Evolutionary conservation across 2,329 filamentous ascomycete species (phyloP), one percentile per base, ranked within the genome.

Genomic region (Aspergillus sp.): DNA sequence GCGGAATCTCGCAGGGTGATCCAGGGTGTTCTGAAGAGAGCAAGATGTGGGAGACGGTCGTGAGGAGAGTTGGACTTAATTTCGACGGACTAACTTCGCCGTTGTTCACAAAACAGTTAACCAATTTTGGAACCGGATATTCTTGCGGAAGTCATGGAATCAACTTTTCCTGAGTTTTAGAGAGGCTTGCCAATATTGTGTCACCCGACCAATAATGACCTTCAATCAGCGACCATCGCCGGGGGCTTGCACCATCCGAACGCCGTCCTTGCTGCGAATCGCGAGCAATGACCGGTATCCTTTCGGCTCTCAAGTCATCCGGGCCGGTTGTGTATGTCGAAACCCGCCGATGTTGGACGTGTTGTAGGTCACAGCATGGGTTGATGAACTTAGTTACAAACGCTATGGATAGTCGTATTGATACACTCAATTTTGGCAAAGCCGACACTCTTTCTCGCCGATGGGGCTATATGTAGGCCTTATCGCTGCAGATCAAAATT

Each of bases 341-440:
- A 19, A 47, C 22, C 45, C 9, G 34, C 34, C 34, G 34, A 41
- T 41, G 34, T 15, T 41, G 34, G 34, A 41, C 15, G 34, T 41
- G 34, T 15, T 41, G 34, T 15, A 41, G 17, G 13, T 41, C 34
- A 41, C 34, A 41, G 34, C 34, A 41, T 13, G 34, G 41, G 4
- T 46, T 9, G 22, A 38, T 50, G 17, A 17, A 13, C 23, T 30
- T 30, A 50, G 23, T 54, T 17, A 54, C 38, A 54, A 25, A 41
- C 34, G 11, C 34, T 41, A 41, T 41, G 34, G 11, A 48, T 31
- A 25, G 43, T 55, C 41, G 46, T 55, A 55, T 34, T 55, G 25
- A 55, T 55, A 57, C 54, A 57, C 49, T 57, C 46, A 30, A 49
- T 49, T 57, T 28, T 49, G 13, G 34, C n/a, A 48, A 28, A 7